These are phyloP conservation scores for Pyropia haitanensis DNA, from an alignment of 23 red algal genomes.

Conservation along the genomic window DNA sequence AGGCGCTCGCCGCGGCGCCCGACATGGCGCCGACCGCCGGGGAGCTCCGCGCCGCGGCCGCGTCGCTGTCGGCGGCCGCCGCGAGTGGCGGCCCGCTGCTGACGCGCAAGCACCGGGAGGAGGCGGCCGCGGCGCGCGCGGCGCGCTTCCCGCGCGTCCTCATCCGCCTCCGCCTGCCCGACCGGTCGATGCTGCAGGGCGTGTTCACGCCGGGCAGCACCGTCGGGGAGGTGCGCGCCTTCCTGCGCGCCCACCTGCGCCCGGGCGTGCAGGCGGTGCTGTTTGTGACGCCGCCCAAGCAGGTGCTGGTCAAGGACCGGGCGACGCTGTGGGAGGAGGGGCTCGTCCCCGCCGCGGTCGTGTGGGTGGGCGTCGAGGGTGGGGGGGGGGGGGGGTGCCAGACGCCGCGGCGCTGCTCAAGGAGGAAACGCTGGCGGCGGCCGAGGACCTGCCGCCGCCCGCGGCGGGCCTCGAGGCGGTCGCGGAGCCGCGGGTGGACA, in stretches of 20 bases:
- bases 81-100: conserved; percentile 14
- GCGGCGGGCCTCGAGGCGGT: too few relatives aligned
- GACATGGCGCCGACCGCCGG: conserved; percentile 14
- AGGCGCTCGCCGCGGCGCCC: too few relatives aligned
- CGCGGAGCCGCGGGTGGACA: too few relatives aligned
- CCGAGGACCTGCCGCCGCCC: too few relatives aligned
- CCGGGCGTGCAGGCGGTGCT: conserved; percentile 34
- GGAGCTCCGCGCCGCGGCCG: conserved; percentile 13
- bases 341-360: conserved; percentile 33
- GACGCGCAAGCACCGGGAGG: conserved; percentile 37
- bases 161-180: conserved; percentile 47
- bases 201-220: conserved; percentile 34
- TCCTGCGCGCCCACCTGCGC: conserved; percentile 23
- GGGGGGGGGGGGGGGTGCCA: not conserved
- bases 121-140: conserved; percentile 18
- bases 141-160: conserved; percentile 23
- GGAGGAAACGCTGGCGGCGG: too few relatives aligned
- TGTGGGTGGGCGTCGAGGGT: conserved; percentile 30
- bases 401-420: too few relatives aligned
- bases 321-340: conserved; percentile 41
- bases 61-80: conserved; percentile 8
- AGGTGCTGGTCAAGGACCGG: conserved; percentile 12
- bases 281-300: conserved; percentile 58
- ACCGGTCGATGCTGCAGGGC: conserved; percentile 45
- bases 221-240: conserved; percentile 32